Evolutionary conservation across 1,284 basidiomycete species (phyloP), one percentile per base, ranked within the genome.

Genomic region (Ustilago esculenta): DNA sequence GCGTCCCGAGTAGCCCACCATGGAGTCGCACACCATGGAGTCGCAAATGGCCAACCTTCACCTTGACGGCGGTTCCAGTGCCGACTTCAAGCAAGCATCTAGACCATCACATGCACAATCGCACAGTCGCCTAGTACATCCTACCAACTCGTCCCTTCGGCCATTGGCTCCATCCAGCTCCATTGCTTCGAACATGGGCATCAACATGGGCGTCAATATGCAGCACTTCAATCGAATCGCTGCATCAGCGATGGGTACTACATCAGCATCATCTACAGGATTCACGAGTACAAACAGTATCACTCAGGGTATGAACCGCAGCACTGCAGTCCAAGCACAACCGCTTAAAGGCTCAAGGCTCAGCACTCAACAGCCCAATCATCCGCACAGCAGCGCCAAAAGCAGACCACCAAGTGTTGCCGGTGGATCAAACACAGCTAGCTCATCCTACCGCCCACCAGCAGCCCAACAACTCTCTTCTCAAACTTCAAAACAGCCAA

Each of bases 141-240:
- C 63, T 0, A 39, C 46, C 17, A 58, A 51, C 49, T 43, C 53
- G 1, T 52, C 53, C 1, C 36, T 59, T 5, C 51, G 64, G 2
- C 66, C 66, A 0, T 29, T 69, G 1, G 66, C 66, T 1, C 66
- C 66, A 0, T 69, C 66, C 8, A 63, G 55, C 55, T 63, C 59
- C 18, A 63, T 69, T 24, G 59, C 58, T 0, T 46, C 59, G 25
- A 69, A 69, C n/a, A 69, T 69, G 66, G 60, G 60, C 18, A 64
- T 64, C 37, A 57, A 49, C 25, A 53, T 57, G 50, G 61, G 61
- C 18, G 61, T 58, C 50, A 69, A 69, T 41, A 69, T 69, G 66
- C 66, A 69, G 39, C 66, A 69, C 23, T 69, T 69, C 35, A 69
- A 63, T 35, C 58, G 66, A 15, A 54, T 69, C 18, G 65, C 65